Evolutionary conservation across 1,284 basidiomycete species (phyloP).

Genomic region (Caloboletus inedulis): DNA sequence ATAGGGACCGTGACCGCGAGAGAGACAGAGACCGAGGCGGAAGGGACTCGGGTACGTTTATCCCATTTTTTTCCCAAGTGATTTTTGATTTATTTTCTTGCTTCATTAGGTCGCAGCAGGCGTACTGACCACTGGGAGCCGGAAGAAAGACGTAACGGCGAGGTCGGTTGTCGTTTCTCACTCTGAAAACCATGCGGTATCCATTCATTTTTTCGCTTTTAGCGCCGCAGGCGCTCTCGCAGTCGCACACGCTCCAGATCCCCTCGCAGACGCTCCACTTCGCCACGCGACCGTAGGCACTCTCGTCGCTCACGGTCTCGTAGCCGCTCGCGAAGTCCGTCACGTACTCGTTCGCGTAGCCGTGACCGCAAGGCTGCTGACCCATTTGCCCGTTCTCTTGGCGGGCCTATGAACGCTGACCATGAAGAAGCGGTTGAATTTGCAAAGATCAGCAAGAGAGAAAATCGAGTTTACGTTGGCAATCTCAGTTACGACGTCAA

Average conservation of each 20-base stretch:
- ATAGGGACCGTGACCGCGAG: slow-evolving; percentile 51
- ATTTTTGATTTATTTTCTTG: not conserved
- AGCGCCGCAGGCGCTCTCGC: slow-evolving; percentile 57
- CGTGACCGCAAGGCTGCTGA: slow-evolving; percentile 62
- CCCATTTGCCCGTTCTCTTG: slow-evolving; percentile 73
- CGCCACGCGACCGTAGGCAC: slow-evolving; percentile 50
- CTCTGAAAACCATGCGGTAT: not conserved
- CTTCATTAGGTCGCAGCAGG: slow-evolving; percentile 37
- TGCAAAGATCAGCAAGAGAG: slow-evolving; percentile 91
- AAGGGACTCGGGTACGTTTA: slow-evolving; percentile 54
- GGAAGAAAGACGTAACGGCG: slow-evolving; percentile 60
- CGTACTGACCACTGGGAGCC: slow-evolving; percentile 78
- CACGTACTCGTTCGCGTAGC: slow-evolving; percentile 57
- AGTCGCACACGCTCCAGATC: slow-evolving; percentile 62
- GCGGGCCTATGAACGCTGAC: slow-evolving; percentile 88
- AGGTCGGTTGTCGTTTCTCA: slow-evolving; percentile 41
- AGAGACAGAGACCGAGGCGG: slow-evolving; percentile 46
- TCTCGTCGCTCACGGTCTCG: slow-evolving; percentile 51
- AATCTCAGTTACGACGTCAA: slow-evolving; percentile 98
- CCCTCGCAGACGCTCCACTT: slow-evolving; percentile 57
- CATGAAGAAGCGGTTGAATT: slow-evolving; percentile 88
- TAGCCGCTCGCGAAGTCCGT: slow-evolving; percentile 51
- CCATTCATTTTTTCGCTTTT: slow-evolving; percentile 17
- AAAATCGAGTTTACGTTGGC: slow-evolving; percentile 97
- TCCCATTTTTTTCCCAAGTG: not conserved